Percentiles rank a stretch among this genome's conserved stretches.
These are phyloP conservation scores for Starmera dryadoides DNA, from an alignment of 805 yeast genomes.

Conservation along the genomic window DNA sequence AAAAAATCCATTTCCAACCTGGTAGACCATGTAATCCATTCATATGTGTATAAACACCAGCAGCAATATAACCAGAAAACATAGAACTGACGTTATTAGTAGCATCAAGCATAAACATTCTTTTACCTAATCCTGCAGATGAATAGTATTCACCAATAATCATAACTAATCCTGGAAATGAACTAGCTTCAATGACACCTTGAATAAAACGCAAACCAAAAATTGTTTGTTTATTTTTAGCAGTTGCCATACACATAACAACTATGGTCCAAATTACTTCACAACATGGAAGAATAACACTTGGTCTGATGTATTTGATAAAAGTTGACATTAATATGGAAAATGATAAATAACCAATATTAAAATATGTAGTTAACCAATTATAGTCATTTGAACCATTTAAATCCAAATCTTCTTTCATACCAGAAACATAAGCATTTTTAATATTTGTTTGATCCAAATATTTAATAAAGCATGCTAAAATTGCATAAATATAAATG, in stretches of 20 bases:
- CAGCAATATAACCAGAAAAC: constrained; percentile 31
- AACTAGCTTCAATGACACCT: constrained; percentile 7
- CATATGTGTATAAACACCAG: constrained; percentile 29
- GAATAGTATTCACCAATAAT: constrained; percentile 6
- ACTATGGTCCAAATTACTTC: constrained; percentile 8
- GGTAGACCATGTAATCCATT: constrained; percentile 32
- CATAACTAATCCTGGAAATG: constrained; percentile 6
- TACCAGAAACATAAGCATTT: constrained; percentile 61
- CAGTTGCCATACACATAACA: constrained; percentile 5
- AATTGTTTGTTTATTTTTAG: constrained; percentile 1
- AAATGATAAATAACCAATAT: constrained; percentile 3
- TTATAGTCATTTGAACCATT: constrained; percentile 47
- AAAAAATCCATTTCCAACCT: constrained; percentile 72
- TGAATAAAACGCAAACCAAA: constrained; percentile 7
- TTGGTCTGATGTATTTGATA: constrained; percentile 4
- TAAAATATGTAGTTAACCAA: constrained; percentile 1
- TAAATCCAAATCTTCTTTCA: constrained; percentile 49
- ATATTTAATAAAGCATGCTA: constrained; percentile 33
- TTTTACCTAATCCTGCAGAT: constrained; percentile 1
- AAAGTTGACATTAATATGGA: constrained; percentile 1
- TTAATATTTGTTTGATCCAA: constrained; percentile 51
- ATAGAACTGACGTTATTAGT: background rate
- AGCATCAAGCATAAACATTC: constrained; percentile 10
- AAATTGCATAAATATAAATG: constrained; percentile 8
- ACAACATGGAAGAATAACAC: constrained; percentile 4